A percentile compares a stretch with the other conserved stretches of the same genome.
These are phyloP conservation scores for Pseudogymnoascus sp. DNA, from an alignment of 2,329 filamentous ascomycete species.

Conservation along the genomic window DNA sequence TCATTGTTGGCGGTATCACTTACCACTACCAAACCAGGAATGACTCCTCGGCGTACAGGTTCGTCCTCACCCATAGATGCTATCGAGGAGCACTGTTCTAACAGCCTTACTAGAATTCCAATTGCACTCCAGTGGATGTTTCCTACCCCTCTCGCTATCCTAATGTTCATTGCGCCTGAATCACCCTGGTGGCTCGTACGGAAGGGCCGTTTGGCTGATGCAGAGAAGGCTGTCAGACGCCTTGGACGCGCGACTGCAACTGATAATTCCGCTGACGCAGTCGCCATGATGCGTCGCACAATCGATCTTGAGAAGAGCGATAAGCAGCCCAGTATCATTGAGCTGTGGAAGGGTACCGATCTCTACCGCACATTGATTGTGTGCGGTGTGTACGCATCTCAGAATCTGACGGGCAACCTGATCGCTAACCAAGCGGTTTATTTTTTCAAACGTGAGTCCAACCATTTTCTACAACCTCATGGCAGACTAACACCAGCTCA, in stretches of 20 bases:
- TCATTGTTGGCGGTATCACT: constrained; percentile 51
- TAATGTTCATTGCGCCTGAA: constrained; percentile 34
- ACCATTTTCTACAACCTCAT: constrained; percentile 6
- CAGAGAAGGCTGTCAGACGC: constrained; percentile 39
- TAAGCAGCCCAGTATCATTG: constrained; percentile 37
- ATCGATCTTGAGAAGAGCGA: constrained; percentile 44
- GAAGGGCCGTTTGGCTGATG: constrained; percentile 34
- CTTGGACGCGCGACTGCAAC: constrained; percentile 36
- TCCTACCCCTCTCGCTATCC: constrained; percentile 43
- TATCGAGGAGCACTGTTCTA: constrained; percentile 25
- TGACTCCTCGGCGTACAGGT: constrained; percentile 36
- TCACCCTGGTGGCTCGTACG: constrained; percentile 44
- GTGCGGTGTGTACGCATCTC: constrained; percentile 49
- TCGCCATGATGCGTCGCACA: constrained; percentile 53
- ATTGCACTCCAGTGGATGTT: constrained; percentile 48
- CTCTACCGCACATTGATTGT: constrained; percentile 47
- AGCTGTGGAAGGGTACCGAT: constrained; percentile 50
- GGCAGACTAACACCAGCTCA: constrained; percentile 31
- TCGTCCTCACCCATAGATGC: constrained; percentile 24
- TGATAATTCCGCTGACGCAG: constrained; percentile 36
- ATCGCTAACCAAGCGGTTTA: constrained; percentile 44
- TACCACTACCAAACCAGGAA: constrained; percentile 42
- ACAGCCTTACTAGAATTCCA: constrained; percentile 36
- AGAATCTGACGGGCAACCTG: constrained; percentile 55
- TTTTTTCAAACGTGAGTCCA: constrained; percentile 33